Evolutionary conservation across 306 rosid genomes (phyloP).

Genomic region (Vicia villosa): DNA sequence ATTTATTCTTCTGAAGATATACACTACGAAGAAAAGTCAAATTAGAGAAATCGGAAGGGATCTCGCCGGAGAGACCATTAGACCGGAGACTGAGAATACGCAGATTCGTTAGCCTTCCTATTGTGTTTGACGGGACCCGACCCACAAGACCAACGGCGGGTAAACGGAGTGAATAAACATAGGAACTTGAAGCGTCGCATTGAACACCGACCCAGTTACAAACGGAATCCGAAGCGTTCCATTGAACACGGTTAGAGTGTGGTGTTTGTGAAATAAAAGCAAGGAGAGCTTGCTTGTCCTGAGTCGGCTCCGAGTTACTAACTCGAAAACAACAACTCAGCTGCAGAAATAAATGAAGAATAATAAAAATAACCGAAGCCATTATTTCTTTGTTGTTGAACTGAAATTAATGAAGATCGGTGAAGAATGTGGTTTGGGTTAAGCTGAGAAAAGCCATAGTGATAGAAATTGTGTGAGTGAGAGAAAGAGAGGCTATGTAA

Average conservation of each 20-base stretch:
- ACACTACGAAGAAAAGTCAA: conserved; percentile 62
- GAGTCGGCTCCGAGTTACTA: conserved; percentile 68
- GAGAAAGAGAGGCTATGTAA: conserved; percentile 29
- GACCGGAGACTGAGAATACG: conserved; percentile 88
- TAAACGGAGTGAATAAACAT: conserved; percentile 59
- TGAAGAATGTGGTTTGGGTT: conserved; percentile 1
- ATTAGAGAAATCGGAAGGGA: conserved; percentile 84
- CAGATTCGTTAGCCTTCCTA: conserved; percentile 62
- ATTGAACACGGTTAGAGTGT: conserved; percentile 70
- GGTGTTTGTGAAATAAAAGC: conserved; percentile 62
- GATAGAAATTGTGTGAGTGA: conserved; percentile 23
- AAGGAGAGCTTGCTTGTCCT: conserved; percentile 88
- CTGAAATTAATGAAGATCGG: conserved; percentile 3
- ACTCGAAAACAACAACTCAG: conserved; percentile 32
- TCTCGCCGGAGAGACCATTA: conserved; percentile 63
- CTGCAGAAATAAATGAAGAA: conserved; percentile 32
- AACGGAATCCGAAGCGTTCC: conserved; percentile 78
- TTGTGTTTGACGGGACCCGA: conserved; percentile 59
- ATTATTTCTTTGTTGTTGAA: conserved; percentile 18
- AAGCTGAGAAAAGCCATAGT: conserved; percentile 46
- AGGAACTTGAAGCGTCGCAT: conserved; percentile 57
- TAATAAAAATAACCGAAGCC: conserved; percentile 33
- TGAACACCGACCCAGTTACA: conserved; percentile 85
- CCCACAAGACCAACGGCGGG: conserved; percentile 92
- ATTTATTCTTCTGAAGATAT: conserved; percentile 62